phyloP scores from a whole-genome alignment of 1,284 basidiomycete genomes.

The Austroboletus novae-zelandiae region DNA sequence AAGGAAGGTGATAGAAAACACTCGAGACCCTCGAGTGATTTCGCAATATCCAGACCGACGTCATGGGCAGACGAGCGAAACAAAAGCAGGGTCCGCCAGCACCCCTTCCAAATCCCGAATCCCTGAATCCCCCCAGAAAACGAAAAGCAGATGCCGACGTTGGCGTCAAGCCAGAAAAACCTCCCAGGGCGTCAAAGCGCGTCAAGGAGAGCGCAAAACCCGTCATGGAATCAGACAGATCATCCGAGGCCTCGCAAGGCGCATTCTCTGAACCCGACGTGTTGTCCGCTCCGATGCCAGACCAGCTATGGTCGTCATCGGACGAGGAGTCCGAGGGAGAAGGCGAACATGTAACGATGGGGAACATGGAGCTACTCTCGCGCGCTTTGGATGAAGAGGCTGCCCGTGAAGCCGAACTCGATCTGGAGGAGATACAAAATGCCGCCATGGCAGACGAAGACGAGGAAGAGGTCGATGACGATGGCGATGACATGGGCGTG shows the following conservation, averaged over 20 bases:
- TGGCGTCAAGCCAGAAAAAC: constrained; percentile 39
- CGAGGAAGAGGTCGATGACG: constrained; percentile 34
- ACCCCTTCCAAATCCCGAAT: constrained; percentile 50
- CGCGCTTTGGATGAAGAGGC: constrained; percentile 67
- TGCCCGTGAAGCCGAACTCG: constrained; percentile 65
- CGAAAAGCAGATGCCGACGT: constrained; percentile 66
- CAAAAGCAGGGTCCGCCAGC: constrained; percentile 84
- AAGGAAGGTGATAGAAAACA: constrained; percentile 24
- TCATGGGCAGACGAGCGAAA: constrained; percentile 78
- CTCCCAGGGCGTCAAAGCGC: constrained; percentile 53
- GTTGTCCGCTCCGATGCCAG: constrained; percentile 9
- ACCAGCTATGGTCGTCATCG: constrained; percentile 33
- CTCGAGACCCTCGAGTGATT: neutral
- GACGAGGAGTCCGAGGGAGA: constrained; percentile 47
- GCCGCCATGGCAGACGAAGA: constrained; percentile 46
- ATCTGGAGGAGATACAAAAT: constrained; percentile 63
- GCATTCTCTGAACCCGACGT: constrained; percentile 19
- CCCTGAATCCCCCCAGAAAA: constrained; percentile 64
- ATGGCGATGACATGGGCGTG: constrained; percentile 44
- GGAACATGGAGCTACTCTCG: constrained; percentile 76
- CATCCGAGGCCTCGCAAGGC: constrained; percentile 14
- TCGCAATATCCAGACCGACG: constrained; percentile 4
- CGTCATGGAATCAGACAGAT: constrained; percentile 24
- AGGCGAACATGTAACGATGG: constrained; percentile 63
- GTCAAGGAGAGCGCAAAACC: constrained; percentile 41